Evolutionary conservation across 2,329 filamentous ascomycete genomes (phyloP), one percentile per base, ranked within the genome.

Genomic region (Fusarium miscanthi): DNA sequence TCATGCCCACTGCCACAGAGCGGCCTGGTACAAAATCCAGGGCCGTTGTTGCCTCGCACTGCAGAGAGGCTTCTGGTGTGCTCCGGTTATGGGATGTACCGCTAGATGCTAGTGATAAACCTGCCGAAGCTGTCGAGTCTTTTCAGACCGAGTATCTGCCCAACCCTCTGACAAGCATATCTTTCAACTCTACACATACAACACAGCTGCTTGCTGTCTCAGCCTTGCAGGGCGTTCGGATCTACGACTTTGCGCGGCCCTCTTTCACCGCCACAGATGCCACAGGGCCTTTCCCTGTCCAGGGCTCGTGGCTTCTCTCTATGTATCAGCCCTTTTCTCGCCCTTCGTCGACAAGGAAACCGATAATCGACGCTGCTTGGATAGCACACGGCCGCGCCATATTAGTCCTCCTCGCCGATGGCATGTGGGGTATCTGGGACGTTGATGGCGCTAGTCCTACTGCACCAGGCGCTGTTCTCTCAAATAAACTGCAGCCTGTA

Each of bases 341-440:
- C 48, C 82, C 86, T 23, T 84, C 84, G 21, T 77, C 84, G 9
- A 79, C 85, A 5, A 84, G 90, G 46, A 92, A 91, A 74, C 86
- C 86, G 0, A 85, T 92, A n/a, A 79, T 91, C 19, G 89, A 89
- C 53, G 88, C 90, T 2, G 85, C 86, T 9, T 92, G 90, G 90
- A 86, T 91, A 52, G 83, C 86, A 5, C 86, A 87, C 65, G 90
- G 90, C 14, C 85, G 87, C 51, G 89, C 90, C 9, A 82, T 92
- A 33, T 81, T 92, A 43, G 84, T 85, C 2, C 82, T 92, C 5
- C 81, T 91, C 7, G 87, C 87, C 2, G 90, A 92, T 73, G 90
- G 90, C 11, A 89, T 90, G 77, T 92, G 90, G 90, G 90, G 89
- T 19, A 87, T 92, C 38, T 92, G 90, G 90, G 90, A 92, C 74